phyloP scores from a whole-genome alignment of 345 rosid genomes.

The Eutrema heterophyllum region DNA sequence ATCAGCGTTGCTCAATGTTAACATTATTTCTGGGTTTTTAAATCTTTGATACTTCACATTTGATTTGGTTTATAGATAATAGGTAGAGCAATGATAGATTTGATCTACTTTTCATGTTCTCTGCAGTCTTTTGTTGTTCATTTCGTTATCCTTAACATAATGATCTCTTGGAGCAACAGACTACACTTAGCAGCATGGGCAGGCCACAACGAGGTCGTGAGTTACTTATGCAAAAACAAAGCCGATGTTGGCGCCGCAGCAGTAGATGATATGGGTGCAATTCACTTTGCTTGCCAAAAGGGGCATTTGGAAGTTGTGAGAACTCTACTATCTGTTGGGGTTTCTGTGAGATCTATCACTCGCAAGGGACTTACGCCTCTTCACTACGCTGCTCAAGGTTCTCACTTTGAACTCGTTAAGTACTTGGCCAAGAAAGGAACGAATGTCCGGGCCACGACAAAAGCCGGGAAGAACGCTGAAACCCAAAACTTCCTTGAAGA shows the following conservation, averaged over 20 bases:
- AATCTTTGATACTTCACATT: neutral
- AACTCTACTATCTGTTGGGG: conserved; percentile 57
- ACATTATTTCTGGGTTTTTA: neutral
- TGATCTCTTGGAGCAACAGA: conserved; percentile 35
- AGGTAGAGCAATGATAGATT: neutral
- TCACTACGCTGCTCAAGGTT: conserved; percentile 91
- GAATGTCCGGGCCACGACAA: conserved; percentile 52
- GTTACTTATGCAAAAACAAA: conserved; percentile 78
- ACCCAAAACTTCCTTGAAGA: conserved; percentile 48
- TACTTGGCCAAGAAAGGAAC: conserved; percentile 74
- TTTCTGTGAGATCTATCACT: conserved; percentile 53
- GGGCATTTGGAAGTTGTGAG: conserved; percentile 80
- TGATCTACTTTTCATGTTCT: neutral
- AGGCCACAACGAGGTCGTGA: conserved; percentile 68
- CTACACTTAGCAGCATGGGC: conserved; percentile 98
- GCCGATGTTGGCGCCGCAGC: conserved; percentile 98
- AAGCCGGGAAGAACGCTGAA: conserved; percentile 75
- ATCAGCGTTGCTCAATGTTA: neutral
- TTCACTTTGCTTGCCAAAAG: conserved; percentile 95
- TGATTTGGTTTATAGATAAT: neutral
- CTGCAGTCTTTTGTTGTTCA: neutral
- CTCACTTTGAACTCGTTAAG: conserved; percentile 70
- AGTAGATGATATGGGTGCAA: conserved; percentile 94
- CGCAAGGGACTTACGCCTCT: conserved; percentile 92
- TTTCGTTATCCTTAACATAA: conserved; percentile 42